These are phyloP conservation scores for Fagus sylvatica DNA, from an alignment of 306 rosid species.

Conservation along the genomic window DNA sequence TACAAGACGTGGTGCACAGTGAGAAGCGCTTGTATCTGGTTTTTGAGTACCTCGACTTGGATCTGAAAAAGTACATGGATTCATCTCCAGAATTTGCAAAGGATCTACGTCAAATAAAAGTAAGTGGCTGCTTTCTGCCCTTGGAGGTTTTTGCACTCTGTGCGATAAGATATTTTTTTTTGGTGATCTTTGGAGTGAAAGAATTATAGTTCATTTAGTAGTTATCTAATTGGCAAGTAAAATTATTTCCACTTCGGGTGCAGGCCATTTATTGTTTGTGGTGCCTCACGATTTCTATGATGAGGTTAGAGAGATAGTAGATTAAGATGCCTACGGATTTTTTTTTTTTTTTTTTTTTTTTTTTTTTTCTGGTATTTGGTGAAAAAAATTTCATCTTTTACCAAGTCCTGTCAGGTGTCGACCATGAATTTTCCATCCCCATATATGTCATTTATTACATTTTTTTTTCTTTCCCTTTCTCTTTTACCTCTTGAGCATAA, in stretches of 20 bases:
- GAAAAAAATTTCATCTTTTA: neutral
- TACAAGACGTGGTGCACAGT: constrained; percentile 94
- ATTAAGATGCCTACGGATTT: neutral
- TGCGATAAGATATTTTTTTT: neutral
- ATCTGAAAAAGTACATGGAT: constrained; percentile 98
- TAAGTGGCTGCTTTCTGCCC: constrained; percentile 29
- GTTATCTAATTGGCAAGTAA: neutral
- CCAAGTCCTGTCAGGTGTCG: neutral
- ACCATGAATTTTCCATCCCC: neutral
- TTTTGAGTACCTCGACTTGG: constrained; percentile 96
- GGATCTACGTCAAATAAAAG: constrained; percentile 88
- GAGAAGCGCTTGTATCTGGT: constrained; percentile 95
- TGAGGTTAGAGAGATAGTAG: neutral
- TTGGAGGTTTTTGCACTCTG: neutral
- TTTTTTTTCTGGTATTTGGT: too few relatives aligned
- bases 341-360: neutral
- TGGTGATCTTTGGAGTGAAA: neutral
- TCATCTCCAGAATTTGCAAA: constrained; percentile 86
- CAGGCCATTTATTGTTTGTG: neutral
- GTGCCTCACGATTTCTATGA: neutral
- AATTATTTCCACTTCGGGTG: neutral
- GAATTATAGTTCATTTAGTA: neutral
- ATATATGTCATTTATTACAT: neutral
- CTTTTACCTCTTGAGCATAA: neutral
- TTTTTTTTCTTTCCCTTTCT: neutral